phyloP scores from a whole-genome alignment of 768 basidiomycete genomes.

The Pisolithus albus region DNA sequence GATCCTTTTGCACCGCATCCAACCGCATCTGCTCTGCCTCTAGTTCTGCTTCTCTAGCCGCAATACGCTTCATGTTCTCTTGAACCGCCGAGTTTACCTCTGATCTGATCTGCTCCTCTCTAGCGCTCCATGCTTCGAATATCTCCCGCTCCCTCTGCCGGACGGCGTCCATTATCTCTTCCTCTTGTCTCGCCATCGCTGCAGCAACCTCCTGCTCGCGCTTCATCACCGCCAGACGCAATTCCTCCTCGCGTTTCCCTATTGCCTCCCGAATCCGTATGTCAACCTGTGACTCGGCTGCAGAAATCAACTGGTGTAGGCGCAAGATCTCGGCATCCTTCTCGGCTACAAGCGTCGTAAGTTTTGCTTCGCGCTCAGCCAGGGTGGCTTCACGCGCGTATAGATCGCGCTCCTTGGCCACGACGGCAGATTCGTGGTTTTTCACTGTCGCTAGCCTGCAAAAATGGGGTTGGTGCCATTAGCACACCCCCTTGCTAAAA shows the following conservation, averaged over 20 bases:
- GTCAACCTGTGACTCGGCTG: conserved; percentile 37
- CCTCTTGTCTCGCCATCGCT: conserved; percentile 59
- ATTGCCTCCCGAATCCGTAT: conserved; percentile 51
- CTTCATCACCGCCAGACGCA: conserved; percentile 55
- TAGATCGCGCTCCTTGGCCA: conserved; percentile 61
- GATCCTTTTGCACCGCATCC: conserved; percentile 37
- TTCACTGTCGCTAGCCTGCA: conserved; percentile 60
- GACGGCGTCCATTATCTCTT: conserved; percentile 67
- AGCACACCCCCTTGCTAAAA: too few relatives aligned
- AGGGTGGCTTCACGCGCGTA: conserved; percentile 48
- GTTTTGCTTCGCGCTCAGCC: conserved; percentile 47
- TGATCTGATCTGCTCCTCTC: conserved; percentile 44
- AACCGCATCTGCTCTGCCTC: conserved; percentile 45
- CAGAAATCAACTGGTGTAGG: conserved; percentile 36
- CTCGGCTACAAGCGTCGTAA: conserved; percentile 40
- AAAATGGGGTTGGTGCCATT: too few relatives aligned
- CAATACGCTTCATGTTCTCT: conserved; percentile 42
- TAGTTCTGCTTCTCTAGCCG: conserved; percentile 47
- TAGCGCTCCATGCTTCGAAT: conserved; percentile 47
- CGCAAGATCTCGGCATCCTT: conserved; percentile 59
- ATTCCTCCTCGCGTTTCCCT: conserved; percentile 59
- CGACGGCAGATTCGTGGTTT: conserved; percentile 47
- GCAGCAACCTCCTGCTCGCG: conserved; percentile 65
- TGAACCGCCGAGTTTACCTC: conserved; percentile 40
- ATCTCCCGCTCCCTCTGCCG: conserved; percentile 57